Evolutionary conservation across 805 yeast species (phyloP).

Genomic region (Vanderwaltozyma tropicalis): DNA sequence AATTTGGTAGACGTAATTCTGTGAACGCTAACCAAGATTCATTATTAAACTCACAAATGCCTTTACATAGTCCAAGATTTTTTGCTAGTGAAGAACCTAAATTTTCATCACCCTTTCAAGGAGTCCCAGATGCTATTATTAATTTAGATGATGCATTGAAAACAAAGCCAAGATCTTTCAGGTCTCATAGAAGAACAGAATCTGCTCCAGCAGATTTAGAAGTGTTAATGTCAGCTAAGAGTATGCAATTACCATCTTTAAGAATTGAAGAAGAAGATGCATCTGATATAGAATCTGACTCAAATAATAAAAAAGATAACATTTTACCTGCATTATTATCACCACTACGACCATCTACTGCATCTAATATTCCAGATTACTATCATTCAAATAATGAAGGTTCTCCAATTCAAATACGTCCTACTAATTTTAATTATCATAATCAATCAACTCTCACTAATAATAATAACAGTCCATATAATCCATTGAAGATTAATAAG

Average conservation of each 20-base stretch:
- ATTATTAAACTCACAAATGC: not conserved
- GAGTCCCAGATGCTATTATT: conserved; percentile 45
- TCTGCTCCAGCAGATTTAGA: conserved; percentile 45
- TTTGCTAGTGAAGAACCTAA: conserved; percentile 26
- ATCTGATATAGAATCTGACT: conserved; percentile 2
- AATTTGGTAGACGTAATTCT: not conserved
- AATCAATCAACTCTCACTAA: not conserved
- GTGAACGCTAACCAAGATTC: not conserved
- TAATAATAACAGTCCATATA: conserved; percentile 6
- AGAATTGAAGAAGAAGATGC: conserved; percentile 18
- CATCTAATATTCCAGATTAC: not conserved
- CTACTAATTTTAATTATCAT: not conserved
- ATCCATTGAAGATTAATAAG: conserved; percentile 23
- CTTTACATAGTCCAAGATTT: conserved; percentile 16
- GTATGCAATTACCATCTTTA: not conserved
- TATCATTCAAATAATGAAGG: not conserved
- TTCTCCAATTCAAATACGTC: conserved; percentile 1
- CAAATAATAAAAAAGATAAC: not conserved
- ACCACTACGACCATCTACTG: conserved; percentile 3
- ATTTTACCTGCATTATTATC: conserved; percentile 2
- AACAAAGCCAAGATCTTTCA: conserved; percentile 25
- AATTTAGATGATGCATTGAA: conserved; percentile 46
- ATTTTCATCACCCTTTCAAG: conserved; percentile 22
- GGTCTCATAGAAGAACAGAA: conserved; percentile 42
- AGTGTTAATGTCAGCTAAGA: conserved; percentile 7